Base-by-base conservation (phyloP, 2,329 filamentous ascomycete genomes). In the Paraphoma chrysanthemicola region DNA sequence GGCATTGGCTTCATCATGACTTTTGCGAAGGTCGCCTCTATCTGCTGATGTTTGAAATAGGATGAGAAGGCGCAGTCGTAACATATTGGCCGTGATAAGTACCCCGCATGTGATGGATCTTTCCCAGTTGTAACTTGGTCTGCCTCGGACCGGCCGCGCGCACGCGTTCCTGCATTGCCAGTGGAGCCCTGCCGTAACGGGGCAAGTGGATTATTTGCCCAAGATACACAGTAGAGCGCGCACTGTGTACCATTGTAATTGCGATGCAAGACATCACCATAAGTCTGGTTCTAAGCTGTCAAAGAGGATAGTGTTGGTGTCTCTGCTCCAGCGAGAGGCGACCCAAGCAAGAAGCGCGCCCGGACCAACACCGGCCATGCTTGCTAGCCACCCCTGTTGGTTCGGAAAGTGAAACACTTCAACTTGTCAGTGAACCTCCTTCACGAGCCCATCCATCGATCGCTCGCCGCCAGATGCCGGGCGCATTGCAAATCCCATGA, bases 331-430 rank as follows among this genome's bases (percentile, higher is more conserved):
- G 14, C 12, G 11, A 38, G 10, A 23, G 11, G 45, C 45, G 47
- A 23, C 23, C 23, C 23, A 23, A 23, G 23, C 23, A 23, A 23
- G 23, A 23, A 23, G 23, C 5, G 52, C 43, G 23, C 52, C 46
- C 41, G 29, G 39, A 31, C 30, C 42, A 49, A 47, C 38, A 39
- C 23, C 5, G 23, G 23, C 12, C 38, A 12, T 28, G 14, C 6
- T 38, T 28, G 29, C 48, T 33, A 33, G 12, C 47, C 47, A 17
- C 51, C 36, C 29, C 46, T 42, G 48, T 30, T 48, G 47, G 44
- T 38, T 45, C 42, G 28, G 57, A 48, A 48, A 53, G 10, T 63
- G 57, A 63, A 57, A 57, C 58, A 49, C 52, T 17, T 38, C 41
- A 30, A 42, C 36, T 45, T 44, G 48, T 48, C 48, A 14, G 48